Evolutionary conservation across 352 stramenopile species (phyloP).

Genomic region (Phytophthora aleatoria): DNA sequence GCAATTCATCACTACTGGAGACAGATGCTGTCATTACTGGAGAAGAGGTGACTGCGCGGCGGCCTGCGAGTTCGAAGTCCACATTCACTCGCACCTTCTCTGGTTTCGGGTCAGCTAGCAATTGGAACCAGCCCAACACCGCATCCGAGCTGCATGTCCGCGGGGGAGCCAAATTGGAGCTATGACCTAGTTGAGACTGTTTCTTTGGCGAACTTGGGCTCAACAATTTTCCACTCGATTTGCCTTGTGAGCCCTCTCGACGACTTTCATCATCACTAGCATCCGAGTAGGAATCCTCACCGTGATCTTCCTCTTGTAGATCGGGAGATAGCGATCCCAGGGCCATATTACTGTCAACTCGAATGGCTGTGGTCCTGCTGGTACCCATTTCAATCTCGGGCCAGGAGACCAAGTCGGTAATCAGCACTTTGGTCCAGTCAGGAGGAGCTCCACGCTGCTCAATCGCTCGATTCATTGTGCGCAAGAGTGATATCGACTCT

Average conservation of each 20-base stretch:
- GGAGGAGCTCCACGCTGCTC: conserved; percentile 51
- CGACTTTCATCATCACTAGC: conserved; percentile 44
- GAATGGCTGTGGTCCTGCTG: conserved; percentile 22
- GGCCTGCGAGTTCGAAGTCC: conserved; percentile 54
- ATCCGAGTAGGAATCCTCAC: conserved; percentile 48
- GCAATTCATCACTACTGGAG: conserved; percentile 40
- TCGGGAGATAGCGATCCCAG: conserved; percentile 19
- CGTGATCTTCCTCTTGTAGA: conserved; percentile 26
- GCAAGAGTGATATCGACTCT: conserved; percentile 28
- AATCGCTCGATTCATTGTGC: conserved; percentile 42
- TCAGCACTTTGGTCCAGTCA: conserved; percentile 63
- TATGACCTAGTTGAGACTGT: conserved; percentile 8
- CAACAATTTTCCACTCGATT: conserved; percentile 17
- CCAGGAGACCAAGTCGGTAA: conserved; percentile 55
- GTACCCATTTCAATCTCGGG: conserved; percentile 43
- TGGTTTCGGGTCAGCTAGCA: conserved; percentile 52
- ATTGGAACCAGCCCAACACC: conserved; percentile 54
- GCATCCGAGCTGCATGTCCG: conserved; percentile 61
- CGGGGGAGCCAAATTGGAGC: conserved; percentile 39
- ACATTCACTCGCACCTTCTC: conserved; percentile 71
- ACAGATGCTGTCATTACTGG: conserved; percentile 16
- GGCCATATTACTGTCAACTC: conserved; percentile 21
- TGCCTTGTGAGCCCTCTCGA: conserved; percentile 24
- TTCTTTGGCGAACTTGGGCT: conserved; percentile 21
- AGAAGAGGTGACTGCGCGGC: conserved; percentile 26